Percentiles rank a stretch among this genome's conserved stretches.
These are phyloP conservation scores for Plasmodium coatneyi DNA, from an alignment of 169 alveolate species.

Conservation along the genomic window DNA sequence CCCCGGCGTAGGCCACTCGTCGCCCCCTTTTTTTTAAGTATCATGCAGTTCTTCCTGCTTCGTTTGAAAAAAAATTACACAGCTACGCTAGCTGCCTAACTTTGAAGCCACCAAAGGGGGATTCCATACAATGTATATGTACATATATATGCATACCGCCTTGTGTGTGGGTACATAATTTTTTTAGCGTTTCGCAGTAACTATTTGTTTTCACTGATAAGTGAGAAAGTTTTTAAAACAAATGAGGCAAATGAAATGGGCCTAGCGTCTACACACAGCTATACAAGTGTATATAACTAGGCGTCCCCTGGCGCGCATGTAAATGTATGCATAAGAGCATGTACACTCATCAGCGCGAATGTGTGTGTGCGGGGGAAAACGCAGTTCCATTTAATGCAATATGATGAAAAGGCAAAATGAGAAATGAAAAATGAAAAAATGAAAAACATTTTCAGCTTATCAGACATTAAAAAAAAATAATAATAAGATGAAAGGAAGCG, in stretches of 20 bases:
- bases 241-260: background rate
- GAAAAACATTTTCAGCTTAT: background rate
- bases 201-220: background rate
- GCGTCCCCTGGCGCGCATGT: background rate
- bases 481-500: background rate
- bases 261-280: background rate
- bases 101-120: background rate
- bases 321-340: background rate
- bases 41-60: background rate
- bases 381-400: background rate
- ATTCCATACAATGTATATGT: background rate
- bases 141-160: background rate
- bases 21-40: background rate
- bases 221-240: background rate
- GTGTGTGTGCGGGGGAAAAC: background rate
- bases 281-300: background rate
- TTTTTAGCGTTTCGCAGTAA: background rate
- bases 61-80: background rate
- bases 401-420: background rate
- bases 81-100: background rate
- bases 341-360: background rate
- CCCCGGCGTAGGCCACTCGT: background rate
- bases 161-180: background rate
- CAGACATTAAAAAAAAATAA: background rate
- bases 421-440: background rate